Percentiles rank a stretch among this genome's conserved stretches.
phyloP scores from a whole-genome alignment of 75 land plant species.

The Pinus tabuliformis region DNA sequence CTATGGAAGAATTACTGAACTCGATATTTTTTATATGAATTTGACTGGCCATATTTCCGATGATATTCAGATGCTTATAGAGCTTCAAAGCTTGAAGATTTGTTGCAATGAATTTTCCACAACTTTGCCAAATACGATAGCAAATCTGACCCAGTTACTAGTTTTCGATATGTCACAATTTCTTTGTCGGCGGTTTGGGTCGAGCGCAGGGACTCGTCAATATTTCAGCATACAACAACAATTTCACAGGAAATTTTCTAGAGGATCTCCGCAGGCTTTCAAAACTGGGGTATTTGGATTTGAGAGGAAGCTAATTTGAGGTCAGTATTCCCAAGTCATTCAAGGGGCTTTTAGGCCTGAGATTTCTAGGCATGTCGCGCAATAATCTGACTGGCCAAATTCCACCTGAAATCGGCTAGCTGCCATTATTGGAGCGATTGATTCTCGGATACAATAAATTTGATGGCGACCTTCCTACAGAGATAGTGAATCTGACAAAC shows the following conservation, averaged over 20 bases:
- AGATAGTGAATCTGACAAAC: conserved; percentile 70
- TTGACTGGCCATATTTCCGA: conserved; percentile 47
- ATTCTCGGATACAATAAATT: conserved; percentile 78
- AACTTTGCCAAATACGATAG: conserved; percentile 42
- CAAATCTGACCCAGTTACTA: conserved; percentile 26
- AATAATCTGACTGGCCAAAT: conserved; percentile 63
- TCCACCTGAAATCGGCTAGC: conserved; percentile 58
- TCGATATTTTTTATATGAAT: conserved; percentile 69
- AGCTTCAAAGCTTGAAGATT: conserved; percentile 39
- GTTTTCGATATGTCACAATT: conserved; percentile 57
- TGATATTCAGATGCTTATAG: conserved; percentile 24
- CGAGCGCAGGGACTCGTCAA: conserved; percentile 17
- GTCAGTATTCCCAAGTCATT: conserved; percentile 69
- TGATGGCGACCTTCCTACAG: conserved; percentile 61
- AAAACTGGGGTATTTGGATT: conserved; percentile 59
- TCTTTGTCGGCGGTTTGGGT: conserved; percentile 44
- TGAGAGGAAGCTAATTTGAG: conserved; percentile 75
- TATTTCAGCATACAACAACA: conserved; percentile 65
- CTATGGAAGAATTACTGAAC: conserved; percentile 37
- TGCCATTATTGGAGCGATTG: conserved; percentile 52
- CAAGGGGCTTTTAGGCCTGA: conserved; percentile 45
- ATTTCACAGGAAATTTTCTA: conserved; percentile 64
- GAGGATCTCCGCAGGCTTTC: conserved; percentile 52
- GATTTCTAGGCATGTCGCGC: conserved; percentile 70
- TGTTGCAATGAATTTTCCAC: conserved; percentile 48